A percentile compares a stretch with the other conserved stretches of the same genome.
phyloP scores from a whole-genome alignment of 371 early-diverging fungal genomes.

The Conidiobolus coronatus region DNA sequence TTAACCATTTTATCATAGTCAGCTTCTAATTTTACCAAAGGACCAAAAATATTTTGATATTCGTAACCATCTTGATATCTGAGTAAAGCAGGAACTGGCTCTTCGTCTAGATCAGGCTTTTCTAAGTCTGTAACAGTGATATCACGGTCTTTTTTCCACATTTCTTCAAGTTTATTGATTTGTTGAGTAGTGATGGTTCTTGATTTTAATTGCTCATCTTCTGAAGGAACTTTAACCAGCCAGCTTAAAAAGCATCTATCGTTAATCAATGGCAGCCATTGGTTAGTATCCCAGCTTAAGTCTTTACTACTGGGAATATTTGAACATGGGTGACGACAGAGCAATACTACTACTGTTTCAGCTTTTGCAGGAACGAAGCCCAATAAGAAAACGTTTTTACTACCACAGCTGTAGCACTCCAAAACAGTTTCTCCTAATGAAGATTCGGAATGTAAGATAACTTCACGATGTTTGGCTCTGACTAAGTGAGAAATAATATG shows the following conservation, averaged over 20 bases:
- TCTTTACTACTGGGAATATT: conserved; percentile 72
- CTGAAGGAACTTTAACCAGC: conserved; percentile 80
- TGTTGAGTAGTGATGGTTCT: conserved; percentile 64
- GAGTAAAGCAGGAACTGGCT: conserved; percentile 58
- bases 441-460: conserved; percentile 70
- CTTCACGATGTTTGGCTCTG: conserved; percentile 83
- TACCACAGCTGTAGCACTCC: conserved; percentile 94
- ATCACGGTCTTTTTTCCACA: conserved; percentile 65
- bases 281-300: conserved; percentile 84
- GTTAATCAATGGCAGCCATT: conserved; percentile 91
- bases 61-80: conserved; percentile 92
- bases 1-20: conserved; percentile 86
- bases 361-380: conserved; percentile 96
- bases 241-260: conserved; percentile 83
- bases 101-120: conserved; percentile 62
- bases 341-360: conserved; percentile 88
- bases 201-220: conserved; percentile 63
- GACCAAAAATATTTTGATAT: conserved; percentile 89
- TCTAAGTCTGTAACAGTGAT: conserved; percentile 69
- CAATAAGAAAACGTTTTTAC: conserved; percentile 83
- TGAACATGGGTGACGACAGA: conserved; percentile 91
- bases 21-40: conserved; percentile 90
- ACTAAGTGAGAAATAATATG: conserved; percentile 94
- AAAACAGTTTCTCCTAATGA: conserved; percentile 81
- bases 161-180: conserved; percentile 70